Percentiles rank a stretch among this genome's conserved stretches.
These are phyloP conservation scores for Candida coquimbonensis DNA, from an alignment of 805 yeast species.

Conservation along the genomic window DNA sequence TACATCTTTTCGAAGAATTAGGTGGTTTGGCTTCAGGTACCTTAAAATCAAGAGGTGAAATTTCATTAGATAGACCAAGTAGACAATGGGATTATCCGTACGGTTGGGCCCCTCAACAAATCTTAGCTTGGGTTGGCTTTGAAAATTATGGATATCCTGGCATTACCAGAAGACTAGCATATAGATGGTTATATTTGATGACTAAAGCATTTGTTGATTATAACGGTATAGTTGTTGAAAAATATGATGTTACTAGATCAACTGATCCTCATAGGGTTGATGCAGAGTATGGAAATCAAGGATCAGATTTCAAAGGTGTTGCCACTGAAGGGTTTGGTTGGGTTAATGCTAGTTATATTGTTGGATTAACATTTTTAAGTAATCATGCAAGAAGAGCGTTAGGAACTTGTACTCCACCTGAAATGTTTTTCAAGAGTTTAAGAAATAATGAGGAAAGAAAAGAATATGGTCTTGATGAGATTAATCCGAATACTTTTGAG, in stretches of 20 bases:
- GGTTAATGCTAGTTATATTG: constrained; percentile 83
- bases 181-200: constrained; percentile 87
- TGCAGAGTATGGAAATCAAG: constrained; percentile 97
- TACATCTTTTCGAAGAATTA: constrained; percentile 67
- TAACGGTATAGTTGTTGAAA: constrained; percentile 93
- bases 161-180: constrained; percentile 63
- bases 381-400: constrained; percentile 66
- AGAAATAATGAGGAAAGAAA: constrained; percentile 16
- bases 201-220: constrained; percentile 85
- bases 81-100: constrained; percentile 98
- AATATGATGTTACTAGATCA: constrained; percentile 80
- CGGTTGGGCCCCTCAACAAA: constrained; percentile 99
- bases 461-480: constrained; percentile 15
- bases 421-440: constrained; percentile 20
- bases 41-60: constrained; percentile 59
- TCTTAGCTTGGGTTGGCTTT: constrained; percentile 87
- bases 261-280: constrained; percentile 85
- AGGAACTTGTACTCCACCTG: constrained; percentile 45
- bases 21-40: constrained; percentile 93
- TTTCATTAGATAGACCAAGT: constrained; percentile 66
- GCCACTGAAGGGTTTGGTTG: constrained; percentile 97
- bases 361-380: constrained; percentile 64
- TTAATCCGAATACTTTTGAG: constrained; percentile 5
- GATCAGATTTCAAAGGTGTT: constrained; percentile 84
- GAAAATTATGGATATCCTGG: constrained; percentile 59